phyloP scores from a whole-genome alignment of 345 rosid species.

The Melaleuca alternifolia region DNA sequence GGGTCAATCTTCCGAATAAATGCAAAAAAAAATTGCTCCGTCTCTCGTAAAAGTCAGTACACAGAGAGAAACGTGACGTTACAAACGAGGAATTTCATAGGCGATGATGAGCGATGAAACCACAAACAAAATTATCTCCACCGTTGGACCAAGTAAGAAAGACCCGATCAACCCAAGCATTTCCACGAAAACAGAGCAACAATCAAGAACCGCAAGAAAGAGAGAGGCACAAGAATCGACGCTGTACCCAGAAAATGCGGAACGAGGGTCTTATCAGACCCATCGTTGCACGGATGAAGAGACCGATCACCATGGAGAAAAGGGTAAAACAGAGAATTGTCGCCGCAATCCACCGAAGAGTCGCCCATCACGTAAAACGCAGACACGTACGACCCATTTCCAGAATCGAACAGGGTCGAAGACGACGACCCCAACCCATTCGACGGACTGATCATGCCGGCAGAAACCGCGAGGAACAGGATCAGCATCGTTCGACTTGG shows the following conservation, averaged over 20 bases:
- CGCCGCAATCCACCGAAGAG: conserved; percentile 64
- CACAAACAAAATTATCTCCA: background rate
- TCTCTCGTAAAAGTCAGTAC: background rate
- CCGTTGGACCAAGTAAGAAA: background rate
- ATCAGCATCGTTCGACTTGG: background rate
- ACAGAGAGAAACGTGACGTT: background rate
- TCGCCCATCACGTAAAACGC: conserved; percentile 55
- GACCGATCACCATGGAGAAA: conserved; percentile 36
- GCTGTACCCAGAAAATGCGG: conserved; percentile 48
- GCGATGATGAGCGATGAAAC: background rate
- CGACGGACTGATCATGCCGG: background rate
- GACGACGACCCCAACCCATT: background rate
- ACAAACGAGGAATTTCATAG: background rate
- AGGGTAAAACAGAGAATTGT: conserved; percentile 42
- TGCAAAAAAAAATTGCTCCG: background rate
- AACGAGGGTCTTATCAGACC: conserved; percentile 32
- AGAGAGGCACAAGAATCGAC: background rate
- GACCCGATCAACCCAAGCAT: background rate
- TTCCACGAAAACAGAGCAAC: background rate
- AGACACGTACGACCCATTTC: background rate
- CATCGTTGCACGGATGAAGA: conserved; percentile 47
- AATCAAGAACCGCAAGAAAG: background rate
- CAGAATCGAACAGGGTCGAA: background rate
- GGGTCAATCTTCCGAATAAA: background rate
- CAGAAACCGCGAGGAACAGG: background rate